Evolutionary conservation across 345 rosid species (phyloP), one percentile per base, ranked within the genome.

Genomic region (Melaleuca alternifolia): DNA sequence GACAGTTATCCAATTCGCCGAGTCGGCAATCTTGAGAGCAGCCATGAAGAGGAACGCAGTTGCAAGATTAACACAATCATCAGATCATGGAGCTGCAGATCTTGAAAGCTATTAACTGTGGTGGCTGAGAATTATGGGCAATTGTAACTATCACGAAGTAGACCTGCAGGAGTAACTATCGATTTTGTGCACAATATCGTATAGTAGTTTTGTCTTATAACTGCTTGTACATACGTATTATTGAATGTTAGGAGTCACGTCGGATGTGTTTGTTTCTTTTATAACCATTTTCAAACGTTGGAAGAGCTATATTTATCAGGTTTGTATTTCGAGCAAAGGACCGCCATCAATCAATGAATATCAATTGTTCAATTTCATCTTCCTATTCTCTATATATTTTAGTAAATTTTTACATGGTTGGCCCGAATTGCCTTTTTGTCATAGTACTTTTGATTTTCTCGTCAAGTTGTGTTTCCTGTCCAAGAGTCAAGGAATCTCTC

Each of bases 321-420:
- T 12, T 59, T 0, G 30, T n/a, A 59, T 1, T n/a, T 59, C n/a
- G 71, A 26, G 5, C 1, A 54, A 54, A 23, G 0, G 23, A 1
- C 26, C 5, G 9, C 18, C 12, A n/a, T 59, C 71, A 2, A 59
- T 59, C 1, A 59, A n/a, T 12, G 33, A 1, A n/a, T 28, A 59
- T 12, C 0, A 1, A 8, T n/a, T 11, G 12, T 59, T n/a, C 33
- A n/a, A n/a, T n/a, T n/a, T 41, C 41, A 23, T 8, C 12, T 54
- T 0, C 13, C 1, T 0, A 21, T 54, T 4, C 23, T 54, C n/a
- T 54, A 21, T 54, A 54, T 26, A 54, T 23, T 21, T 54, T 0
- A 21, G 21, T 8, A 23, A 11, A 10, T 26, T 54, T 54, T 21
- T 23, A 23, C 41, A 41, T 41, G 10, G 10, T 23, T 21, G 59